phyloP scores from a whole-genome alignment of 441 rosid genomes.

The Lepidium campestre region DNA sequence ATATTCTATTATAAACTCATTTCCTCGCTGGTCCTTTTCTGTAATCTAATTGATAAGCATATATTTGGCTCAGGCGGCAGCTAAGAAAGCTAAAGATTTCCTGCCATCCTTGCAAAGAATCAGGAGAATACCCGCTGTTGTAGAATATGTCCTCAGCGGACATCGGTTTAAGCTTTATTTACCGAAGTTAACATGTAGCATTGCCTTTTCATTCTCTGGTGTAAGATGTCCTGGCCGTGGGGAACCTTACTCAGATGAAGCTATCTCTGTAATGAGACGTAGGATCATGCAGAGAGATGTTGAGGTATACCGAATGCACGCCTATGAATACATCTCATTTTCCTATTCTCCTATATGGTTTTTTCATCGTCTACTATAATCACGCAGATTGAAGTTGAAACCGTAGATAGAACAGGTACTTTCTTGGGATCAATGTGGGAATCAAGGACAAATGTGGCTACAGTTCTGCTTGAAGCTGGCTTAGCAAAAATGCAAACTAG shows the following conservation, averaged over 20 bases:
- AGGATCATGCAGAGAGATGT: constrained; percentile 98
- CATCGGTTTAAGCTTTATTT: constrained; percentile 91
- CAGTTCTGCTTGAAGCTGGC: constrained; percentile 85
- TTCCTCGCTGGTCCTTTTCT: constrained; percentile 17
- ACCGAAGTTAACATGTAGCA: constrained; percentile 91
- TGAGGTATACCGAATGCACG: constrained; percentile 50
- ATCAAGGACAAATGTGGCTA: constrained; percentile 67
- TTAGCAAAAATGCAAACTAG: constrained; percentile 85
- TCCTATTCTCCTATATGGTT: constrained; percentile 21
- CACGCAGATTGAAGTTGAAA: constrained; percentile 85
- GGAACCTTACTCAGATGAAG: constrained; percentile 93
- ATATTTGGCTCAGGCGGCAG: constrained; percentile 48
- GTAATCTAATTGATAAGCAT: neutral
- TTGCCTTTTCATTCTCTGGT: constrained; percentile 97
- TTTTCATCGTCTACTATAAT: neutral
- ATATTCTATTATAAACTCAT: neutral
- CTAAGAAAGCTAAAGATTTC: constrained; percentile 88
- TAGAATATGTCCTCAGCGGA: constrained; percentile 98
- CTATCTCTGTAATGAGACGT: constrained; percentile 86
- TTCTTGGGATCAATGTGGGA: constrained; percentile 98
- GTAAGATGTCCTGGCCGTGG: constrained; percentile 97
- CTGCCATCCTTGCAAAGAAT: constrained; percentile 75
- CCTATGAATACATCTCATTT: neutral
- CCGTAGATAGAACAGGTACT: constrained; percentile 91
- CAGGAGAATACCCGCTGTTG: constrained; percentile 74